These are phyloP conservation scores for Emmonsia crescens DNA, from an alignment of 2,329 filamentous ascomycete genomes.

Conservation along the genomic window DNA sequence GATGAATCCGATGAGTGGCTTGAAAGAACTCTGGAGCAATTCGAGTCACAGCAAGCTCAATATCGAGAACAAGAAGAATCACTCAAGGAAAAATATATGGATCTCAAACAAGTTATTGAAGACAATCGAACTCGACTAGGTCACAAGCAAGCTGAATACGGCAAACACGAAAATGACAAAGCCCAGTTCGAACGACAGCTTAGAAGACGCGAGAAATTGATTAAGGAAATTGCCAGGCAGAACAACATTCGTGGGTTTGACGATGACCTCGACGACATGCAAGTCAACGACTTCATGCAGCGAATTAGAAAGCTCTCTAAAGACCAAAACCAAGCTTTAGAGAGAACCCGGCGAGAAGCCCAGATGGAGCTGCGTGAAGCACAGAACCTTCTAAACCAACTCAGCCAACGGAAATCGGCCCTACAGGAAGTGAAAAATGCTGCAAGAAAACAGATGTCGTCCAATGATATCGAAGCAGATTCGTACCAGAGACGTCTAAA, in stretches of 20 bases:
- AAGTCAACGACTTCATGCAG: conserved; percentile 66
- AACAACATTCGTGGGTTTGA: conserved; percentile 82
- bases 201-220: conserved; percentile 56
- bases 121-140: conserved; percentile 33
- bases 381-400: conserved; percentile 58
- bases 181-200: conserved; percentile 76
- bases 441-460: conserved; percentile 59
- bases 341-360: conserved; percentile 61
- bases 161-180: conserved; percentile 75
- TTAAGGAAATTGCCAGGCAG: conserved; percentile 63
- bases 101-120: conserved; percentile 47
- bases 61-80: conserved; percentile 53
- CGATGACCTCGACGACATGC: conserved; percentile 59
- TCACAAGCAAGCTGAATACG: conserved; percentile 39
- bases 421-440: conserved; percentile 63
- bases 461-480: conserved; percentile 60
- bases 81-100: conserved; percentile 53
- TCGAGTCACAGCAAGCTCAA: conserved; percentile 60
- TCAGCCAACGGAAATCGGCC: conserved; percentile 63
- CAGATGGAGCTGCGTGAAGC: conserved; percentile 62
- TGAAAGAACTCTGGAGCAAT: conserved; percentile 60
- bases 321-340: conserved; percentile 70
- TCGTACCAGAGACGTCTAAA: conserved; percentile 58
- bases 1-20: conserved; percentile 68
- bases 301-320: conserved; percentile 61